Conservation (phyloP, 495 filamentous ascomycete species). For the Penicillium fimorum region DNA sequence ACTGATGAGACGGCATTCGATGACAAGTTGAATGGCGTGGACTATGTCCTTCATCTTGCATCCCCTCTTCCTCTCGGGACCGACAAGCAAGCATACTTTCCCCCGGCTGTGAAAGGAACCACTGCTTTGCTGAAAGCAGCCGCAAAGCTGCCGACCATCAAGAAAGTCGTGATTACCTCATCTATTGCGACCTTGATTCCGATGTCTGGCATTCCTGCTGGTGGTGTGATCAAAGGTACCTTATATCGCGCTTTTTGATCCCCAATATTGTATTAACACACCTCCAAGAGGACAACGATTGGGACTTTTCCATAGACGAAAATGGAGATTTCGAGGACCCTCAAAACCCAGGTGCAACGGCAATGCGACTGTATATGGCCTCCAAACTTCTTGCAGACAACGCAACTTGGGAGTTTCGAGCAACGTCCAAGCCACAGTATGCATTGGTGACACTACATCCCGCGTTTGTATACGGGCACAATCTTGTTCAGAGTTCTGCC, state of each 20-base stretch:
- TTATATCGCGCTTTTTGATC: background rate
- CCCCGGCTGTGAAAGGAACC: constrained; percentile 35
- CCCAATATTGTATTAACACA: background rate
- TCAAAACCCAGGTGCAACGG: constrained; percentile 12
- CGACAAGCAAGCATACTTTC: constrained; percentile 29
- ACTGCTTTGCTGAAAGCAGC: constrained; percentile 32
- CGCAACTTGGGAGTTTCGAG: constrained; percentile 28
- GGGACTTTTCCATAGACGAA: constrained; percentile 30
- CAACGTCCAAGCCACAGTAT: constrained; percentile 26
- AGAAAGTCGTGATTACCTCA: constrained; percentile 38
- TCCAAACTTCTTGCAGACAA: constrained; percentile 34
- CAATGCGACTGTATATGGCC: constrained; percentile 27
- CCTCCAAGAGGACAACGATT: constrained; percentile 29
- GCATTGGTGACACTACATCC: constrained; percentile 30
- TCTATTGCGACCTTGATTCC: constrained; percentile 34
- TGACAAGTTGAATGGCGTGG: constrained; percentile 32
- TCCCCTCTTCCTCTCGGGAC: constrained; percentile 34
- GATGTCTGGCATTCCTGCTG: constrained; percentile 21
- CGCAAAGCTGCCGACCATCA: constrained; percentile 27
- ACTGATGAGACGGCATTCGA: constrained; percentile 28
- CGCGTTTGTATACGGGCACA: constrained; percentile 32
- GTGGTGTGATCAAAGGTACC: constrained; percentile 29
- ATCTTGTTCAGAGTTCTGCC: constrained; percentile 26
- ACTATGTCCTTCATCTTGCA: constrained; percentile 42
- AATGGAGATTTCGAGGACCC: constrained; percentile 20